phyloP scores from a whole-genome alignment of 2,329 filamentous ascomycete species.

The Trichoderma sp. region DNA sequence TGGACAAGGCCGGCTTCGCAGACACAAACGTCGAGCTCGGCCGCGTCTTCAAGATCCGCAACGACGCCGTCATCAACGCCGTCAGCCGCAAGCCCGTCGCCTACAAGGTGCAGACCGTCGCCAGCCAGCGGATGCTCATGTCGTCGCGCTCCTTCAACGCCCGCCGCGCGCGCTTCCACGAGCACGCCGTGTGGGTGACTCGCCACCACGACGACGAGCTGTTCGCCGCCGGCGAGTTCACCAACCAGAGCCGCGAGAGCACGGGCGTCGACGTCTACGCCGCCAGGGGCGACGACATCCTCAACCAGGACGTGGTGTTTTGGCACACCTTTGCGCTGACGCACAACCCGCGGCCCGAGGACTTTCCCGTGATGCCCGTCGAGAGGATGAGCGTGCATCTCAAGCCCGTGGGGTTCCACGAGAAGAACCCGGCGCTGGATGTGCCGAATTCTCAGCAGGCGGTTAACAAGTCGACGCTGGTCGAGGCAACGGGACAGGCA shows the following conservation, averaged over 20 bases:
- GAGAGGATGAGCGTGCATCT: constrained; percentile 45
- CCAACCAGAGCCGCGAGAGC: constrained; percentile 46
- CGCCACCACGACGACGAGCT: constrained; percentile 48
- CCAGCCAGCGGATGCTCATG: constrained; percentile 47
- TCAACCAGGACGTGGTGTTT: constrained; percentile 34
- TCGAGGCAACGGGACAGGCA: constrained; percentile 24
- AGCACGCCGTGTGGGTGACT: constrained; percentile 49
- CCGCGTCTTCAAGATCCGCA: constrained; percentile 48
- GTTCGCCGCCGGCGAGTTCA: constrained; percentile 50
- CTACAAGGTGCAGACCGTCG: constrained; percentile 46
- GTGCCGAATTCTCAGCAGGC: constrained; percentile 33
- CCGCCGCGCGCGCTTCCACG: constrained; percentile 43
- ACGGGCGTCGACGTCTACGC: constrained; percentile 48
- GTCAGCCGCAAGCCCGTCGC: constrained; percentile 47
- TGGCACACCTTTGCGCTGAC: constrained; percentile 49
- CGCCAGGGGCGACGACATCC: constrained; percentile 45
- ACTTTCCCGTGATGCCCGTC: constrained; percentile 51
- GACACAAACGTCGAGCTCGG: constrained; percentile 54
- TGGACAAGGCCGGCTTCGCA: constrained; percentile 46
- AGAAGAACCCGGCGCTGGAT: constrained; percentile 45
- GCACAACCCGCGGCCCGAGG: constrained; percentile 48
- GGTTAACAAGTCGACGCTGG: constrained; percentile 41
- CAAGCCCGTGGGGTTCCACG: constrained; percentile 45
- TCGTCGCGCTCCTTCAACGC: constrained; percentile 43
- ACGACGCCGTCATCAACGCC: constrained; percentile 42